Percentiles rank a stretch among this genome's conserved stretches.
These are phyloP conservation scores for Hemileccinum impolitum DNA, from an alignment of 768 basidiomycete species.

Conservation along the genomic window DNA sequence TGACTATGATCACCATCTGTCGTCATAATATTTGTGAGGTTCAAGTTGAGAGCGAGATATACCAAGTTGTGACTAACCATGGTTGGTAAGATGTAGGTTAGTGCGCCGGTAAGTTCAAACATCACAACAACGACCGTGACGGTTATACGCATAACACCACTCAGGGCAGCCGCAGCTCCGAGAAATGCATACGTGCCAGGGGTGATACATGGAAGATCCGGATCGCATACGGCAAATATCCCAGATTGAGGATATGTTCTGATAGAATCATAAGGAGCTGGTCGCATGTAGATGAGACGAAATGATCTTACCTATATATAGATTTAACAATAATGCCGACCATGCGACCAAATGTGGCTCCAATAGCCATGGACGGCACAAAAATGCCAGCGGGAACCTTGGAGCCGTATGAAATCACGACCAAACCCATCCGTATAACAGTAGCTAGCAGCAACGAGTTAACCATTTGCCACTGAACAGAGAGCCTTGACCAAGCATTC, in stretches of 20 bases:
- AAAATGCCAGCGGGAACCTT: conserved; percentile 99
- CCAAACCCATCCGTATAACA: conserved; percentile 79
- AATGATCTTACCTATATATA: conserved; percentile 66
- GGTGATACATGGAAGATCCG: conserved; percentile 94
- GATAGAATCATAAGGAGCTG: background rate
- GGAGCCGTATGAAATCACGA: conserved; percentile 91
- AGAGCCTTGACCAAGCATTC: conserved; percentile 50
- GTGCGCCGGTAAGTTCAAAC: conserved; percentile 96
- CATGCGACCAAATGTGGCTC: conserved; percentile 96
- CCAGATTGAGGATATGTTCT: conserved; percentile 83
- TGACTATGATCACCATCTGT: conserved; percentile 93
- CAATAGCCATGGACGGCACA: conserved; percentile 98
- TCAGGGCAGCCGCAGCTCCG: conserved; percentile 93
- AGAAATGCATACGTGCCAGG: conserved; percentile 98
- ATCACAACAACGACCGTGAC: conserved; percentile 99
- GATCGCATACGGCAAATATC: conserved; percentile 86
- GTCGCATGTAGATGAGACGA: background rate
- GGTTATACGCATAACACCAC: conserved; percentile 95
- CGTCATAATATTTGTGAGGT: conserved; percentile 10
- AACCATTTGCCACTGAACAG: conserved; percentile 91
- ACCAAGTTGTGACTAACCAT: conserved; percentile 61
- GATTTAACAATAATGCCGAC: conserved; percentile 96
- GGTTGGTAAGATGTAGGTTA: conserved; percentile 95
- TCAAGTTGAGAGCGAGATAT: background rate
- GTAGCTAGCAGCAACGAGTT: conserved; percentile 92